These are phyloP conservation scores for Auricularia sp. DNA, from an alignment of 768 basidiomycete species.

Conservation along the genomic window DNA sequence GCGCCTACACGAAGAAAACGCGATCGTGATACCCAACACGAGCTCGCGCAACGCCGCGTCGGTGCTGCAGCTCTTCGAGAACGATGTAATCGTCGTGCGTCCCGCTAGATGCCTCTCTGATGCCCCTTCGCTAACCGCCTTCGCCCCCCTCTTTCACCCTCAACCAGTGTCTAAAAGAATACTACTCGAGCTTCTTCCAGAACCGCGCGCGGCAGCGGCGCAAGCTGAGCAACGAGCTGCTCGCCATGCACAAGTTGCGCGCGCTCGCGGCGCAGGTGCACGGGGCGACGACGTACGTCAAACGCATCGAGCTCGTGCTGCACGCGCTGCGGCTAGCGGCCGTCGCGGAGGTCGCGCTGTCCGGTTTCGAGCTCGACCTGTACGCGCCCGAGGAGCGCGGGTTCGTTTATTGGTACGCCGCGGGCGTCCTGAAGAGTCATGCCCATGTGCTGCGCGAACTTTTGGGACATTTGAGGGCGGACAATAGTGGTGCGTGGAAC, in stretches of 20 bases:
- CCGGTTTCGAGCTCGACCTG: constrained; percentile 69
- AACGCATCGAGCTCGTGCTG: background rate
- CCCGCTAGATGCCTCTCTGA: background rate
- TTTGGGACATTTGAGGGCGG: background rate
- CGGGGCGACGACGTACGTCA: background rate
- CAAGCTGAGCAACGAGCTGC: constrained; percentile 49
- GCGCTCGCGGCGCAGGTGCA: background rate
- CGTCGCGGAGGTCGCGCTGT: constrained; percentile 58
- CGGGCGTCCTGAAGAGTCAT: constrained; percentile 48
- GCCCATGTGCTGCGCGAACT: constrained; percentile 4
- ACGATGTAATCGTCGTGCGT: constrained; percentile 7
- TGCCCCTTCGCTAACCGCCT: constrained; percentile 2
- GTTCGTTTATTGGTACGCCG: constrained; percentile 68
- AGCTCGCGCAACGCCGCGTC: background rate
- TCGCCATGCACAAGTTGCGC: constrained; percentile 46
- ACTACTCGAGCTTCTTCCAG: constrained; percentile 52
- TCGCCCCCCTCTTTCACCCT: no score
- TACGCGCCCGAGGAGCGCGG: constrained; percentile 58
- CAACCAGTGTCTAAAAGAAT: constrained; percentile 45
- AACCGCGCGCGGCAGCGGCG: constrained; percentile 62
- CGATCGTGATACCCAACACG: background rate
- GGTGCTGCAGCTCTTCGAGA: constrained; percentile 7
- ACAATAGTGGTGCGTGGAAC: background rate
- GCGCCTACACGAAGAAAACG: background rate
- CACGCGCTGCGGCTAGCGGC: constrained; percentile 45